These are phyloP conservation scores for Paramecium primaurelia DNA, from an alignment of 73 alveolate genomes.

Conservation along the genomic window DNA sequence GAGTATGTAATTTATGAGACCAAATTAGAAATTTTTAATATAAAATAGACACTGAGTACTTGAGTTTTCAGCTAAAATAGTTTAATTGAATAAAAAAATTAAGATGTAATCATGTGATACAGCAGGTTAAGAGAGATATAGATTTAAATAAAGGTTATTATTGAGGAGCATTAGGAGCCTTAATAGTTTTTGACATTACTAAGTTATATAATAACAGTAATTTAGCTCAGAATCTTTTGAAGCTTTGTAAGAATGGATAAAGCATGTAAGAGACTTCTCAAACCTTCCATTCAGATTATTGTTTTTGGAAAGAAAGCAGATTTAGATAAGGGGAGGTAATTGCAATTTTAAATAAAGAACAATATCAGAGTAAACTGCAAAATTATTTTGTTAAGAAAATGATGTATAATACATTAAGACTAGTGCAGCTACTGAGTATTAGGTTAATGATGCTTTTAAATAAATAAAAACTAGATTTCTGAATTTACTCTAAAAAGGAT, in stretches of 20 bases:
- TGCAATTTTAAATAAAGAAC: neutral
- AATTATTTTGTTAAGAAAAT: neutral
- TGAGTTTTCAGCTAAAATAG: neutral
- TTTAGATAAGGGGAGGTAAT: conserved; percentile 62
- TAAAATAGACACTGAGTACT: neutral
- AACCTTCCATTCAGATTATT: conserved; percentile 64
- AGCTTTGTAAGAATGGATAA: conserved; percentile 62
- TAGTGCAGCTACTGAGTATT: conserved; percentile 67
- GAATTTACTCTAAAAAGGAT: neutral
- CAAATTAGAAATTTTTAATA: neutral
- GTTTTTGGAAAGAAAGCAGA: conserved; percentile 77
- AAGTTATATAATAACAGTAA: conserved; percentile 30
- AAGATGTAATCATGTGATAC: conserved; percentile 89
- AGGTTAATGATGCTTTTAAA: conserved; percentile 53
- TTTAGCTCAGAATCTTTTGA: conserved; percentile 44
- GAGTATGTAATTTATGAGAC: neutral
- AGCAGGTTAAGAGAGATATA: conserved; percentile 85
- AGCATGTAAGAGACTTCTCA: conserved; percentile 62
- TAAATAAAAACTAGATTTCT: neutral
- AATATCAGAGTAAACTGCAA: neutral
- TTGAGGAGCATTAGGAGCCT: conserved; percentile 63
- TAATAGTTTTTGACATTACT: conserved; percentile 63
- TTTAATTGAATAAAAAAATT: conserved; percentile 1
- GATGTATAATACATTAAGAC: conserved; percentile 50
- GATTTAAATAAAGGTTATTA: conserved; percentile 57